Evolutionary conservation across 1,139 yeast genomes (phyloP).

Genomic region (Pichia sp.): DNA sequence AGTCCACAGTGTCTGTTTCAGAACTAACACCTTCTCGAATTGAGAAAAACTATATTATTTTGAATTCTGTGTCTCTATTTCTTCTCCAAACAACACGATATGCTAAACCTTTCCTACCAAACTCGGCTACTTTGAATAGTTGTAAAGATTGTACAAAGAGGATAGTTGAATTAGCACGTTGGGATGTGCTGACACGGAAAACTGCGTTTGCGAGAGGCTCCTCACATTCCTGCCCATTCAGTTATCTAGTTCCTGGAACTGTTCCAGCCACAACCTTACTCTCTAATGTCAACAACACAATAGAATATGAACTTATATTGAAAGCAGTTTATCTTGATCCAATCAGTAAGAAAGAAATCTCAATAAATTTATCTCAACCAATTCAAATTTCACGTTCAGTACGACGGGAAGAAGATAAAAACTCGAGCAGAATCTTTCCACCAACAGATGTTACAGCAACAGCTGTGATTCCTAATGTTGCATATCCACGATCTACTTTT

Average conservation of each 20-base stretch:
- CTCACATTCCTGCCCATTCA: slow-evolving; percentile 83
- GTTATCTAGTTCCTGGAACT: slow-evolving; percentile 87
- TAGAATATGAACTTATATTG: slow-evolving; percentile 72
- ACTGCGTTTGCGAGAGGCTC: slow-evolving; percentile 51
- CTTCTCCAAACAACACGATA: slow-evolving; percentile 63
- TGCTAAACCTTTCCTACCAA: slow-evolving; percentile 58
- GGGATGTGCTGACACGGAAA: slow-evolving; percentile 70
- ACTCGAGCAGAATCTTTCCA: slow-evolving; percentile 85
- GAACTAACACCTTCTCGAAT: slow-evolving; percentile 13
- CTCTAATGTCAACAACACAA: slow-evolving; percentile 44
- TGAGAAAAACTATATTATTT: slow-evolving; percentile 28
- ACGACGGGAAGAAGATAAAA: slow-evolving; percentile 74
- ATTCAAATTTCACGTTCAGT: slow-evolving; percentile 73
- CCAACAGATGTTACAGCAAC: slow-evolving; percentile 88
- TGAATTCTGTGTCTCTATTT: slow-evolving; percentile 54
- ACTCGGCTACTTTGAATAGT: slow-evolving; percentile 40
- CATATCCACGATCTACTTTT: slow-evolving; percentile 80
- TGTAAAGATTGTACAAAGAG: slow-evolving; percentile 53
- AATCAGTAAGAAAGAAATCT: slow-evolving; percentile 22
- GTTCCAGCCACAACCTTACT: slow-evolving; percentile 71
- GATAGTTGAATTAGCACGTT: slow-evolving; percentile 62
- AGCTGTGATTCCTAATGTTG: slow-evolving; percentile 80
- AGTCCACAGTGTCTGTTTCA: not conserved
- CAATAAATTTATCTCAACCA: slow-evolving; percentile 52
- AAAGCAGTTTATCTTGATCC: slow-evolving; percentile 31